Base-by-base conservation (phyloP, 495 filamentous ascomycete genomes). In the Parmelia sp. region DNA sequence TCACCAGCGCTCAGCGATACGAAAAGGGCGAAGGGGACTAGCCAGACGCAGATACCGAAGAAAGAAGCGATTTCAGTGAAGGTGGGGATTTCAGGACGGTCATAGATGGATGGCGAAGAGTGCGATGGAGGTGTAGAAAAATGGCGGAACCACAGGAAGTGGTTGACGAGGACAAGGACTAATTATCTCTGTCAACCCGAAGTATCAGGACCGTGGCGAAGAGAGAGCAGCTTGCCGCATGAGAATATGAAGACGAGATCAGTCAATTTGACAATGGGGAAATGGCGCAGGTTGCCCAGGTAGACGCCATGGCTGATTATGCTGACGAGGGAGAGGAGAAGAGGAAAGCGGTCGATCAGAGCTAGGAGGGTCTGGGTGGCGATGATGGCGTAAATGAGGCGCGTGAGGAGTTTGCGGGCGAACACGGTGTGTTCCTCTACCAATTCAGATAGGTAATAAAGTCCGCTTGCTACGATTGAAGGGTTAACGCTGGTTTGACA, bases 351-450 rank as follows among this genome's bases (percentile, higher is more conserved):
- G 80, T 98, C 94, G 70, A 97, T 78, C 58, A 92, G 51, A 64
- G 83, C 82, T 14, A 97, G 86, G 9, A 95, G 77, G 33, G 86
- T 64, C 70, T 96, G 93, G 36, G 91, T 73, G 31, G 67, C 79
- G 62, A 97, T 90, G 69, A 96, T 85, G 62, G 76, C 76, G 80
- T 96, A 96, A 74, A 98, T 97, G 47, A 97, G 80, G 53, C 83
- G 84, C 17, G 82, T 90, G 31, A 98, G 82, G 31, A 96, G 80
- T 63, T 86, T 89, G 72, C 96, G 92, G 25, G 92, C 88, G 55
- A 95, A 74, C 15, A 97, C 93, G 15, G 92, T 97, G 72, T 97
- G 93, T 72, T 98, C 94, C 77, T 98, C 95, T 58, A 98, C 94
- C 14, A 97, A 83, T 76, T 98, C 94, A 3, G 94, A 97, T 57